Conservation (phyloP, 768 basidiomycete genomes). For the Auricularia sp. region DNA sequence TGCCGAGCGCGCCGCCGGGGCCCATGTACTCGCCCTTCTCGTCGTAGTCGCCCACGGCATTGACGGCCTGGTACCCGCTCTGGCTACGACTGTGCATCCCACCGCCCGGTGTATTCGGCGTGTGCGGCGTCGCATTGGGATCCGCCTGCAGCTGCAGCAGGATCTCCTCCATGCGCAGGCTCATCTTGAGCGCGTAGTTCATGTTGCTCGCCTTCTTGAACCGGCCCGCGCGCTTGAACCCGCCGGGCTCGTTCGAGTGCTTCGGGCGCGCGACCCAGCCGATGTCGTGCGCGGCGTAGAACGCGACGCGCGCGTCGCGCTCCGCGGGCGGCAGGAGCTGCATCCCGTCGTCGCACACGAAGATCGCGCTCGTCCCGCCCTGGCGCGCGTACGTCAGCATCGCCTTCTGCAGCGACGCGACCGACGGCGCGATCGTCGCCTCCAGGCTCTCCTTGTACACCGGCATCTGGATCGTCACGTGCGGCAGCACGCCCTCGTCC, state of each 20-base stretch:
- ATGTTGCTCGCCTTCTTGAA: conserved; percentile 43
- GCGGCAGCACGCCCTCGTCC: conserved; percentile 35
- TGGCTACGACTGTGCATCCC: conserved; percentile 24
- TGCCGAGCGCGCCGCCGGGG: conserved; percentile 11
- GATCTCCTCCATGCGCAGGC: conserved; percentile 29
- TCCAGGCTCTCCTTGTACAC: conserved; percentile 49
- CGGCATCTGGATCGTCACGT: conserved; percentile 46
- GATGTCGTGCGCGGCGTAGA: conserved; percentile 47
- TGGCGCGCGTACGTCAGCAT: conserved; percentile 54
- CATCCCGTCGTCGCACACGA: conserved; percentile 55
- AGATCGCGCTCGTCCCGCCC: conserved; percentile 48
- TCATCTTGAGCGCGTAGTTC: conserved; percentile 35
- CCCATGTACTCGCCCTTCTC: conserved; percentile 32
- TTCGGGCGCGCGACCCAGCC: conserved; percentile 51
- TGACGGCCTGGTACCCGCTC: conserved; percentile 55
- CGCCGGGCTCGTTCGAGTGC: conserved; percentile 32
- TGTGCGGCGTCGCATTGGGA: conserved; percentile 8
- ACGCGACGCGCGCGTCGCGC: conserved; percentile 36
- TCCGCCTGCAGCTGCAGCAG: conserved; percentile 22
- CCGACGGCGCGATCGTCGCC: conserved; percentile 39
- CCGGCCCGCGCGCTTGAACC: conserved; percentile 40
- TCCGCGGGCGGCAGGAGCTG: conserved; percentile 32
- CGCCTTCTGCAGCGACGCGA: conserved; percentile 46
- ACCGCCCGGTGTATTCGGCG: background rate
- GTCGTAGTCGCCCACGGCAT: conserved; percentile 43